phyloP scores from a whole-genome alignment of 2,329 filamentous ascomycete species.

The Metarhizium rileyi region DNA sequence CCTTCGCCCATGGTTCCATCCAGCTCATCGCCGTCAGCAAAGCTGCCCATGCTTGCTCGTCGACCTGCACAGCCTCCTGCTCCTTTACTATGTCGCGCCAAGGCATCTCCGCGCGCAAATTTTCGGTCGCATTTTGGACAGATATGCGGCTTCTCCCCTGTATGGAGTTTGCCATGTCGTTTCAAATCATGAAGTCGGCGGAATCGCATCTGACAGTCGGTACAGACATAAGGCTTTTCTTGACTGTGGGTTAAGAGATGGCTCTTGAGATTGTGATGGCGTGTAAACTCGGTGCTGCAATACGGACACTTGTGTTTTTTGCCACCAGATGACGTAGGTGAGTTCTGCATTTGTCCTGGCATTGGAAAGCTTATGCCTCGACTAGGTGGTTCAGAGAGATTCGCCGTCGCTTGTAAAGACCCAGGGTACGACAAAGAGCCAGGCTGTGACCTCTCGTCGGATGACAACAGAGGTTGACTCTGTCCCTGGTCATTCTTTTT shows the following conservation, averaged over 20 bases:
- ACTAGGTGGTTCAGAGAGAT: conserved; percentile 33
- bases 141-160: conserved; percentile 88
- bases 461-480: conserved; percentile 31
- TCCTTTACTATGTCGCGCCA: conserved; percentile 91
- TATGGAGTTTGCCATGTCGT: conserved; percentile 91
- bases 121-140: conserved; percentile 91
- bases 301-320: conserved; percentile 97
- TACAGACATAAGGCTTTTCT: conserved; percentile 93
- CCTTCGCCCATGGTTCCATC: conserved; percentile 38
- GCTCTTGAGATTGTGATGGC: conserved; percentile 95
- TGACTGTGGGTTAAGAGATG: conserved; percentile 96
- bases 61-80: conserved; percentile 91
- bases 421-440: conserved; percentile 46
- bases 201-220: conserved; percentile 88
- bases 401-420: conserved; percentile 32
- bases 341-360: conserved; percentile 32
- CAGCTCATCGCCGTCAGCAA: conserved; percentile 68
- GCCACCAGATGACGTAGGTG: conserved; percentile 48
- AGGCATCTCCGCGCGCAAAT: conserved; percentile 88
- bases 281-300: conserved; percentile 92
- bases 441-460: conserved; percentile 41
- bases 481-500: conserved; percentile 28
- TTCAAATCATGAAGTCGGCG: conserved; percentile 90
- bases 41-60: conserved; percentile 75
- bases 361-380: conserved; percentile 51